Base-by-base conservation (phyloP, 2,329 filamentous ascomycete genomes). In the Thielaviopsis punctulata region DNA sequence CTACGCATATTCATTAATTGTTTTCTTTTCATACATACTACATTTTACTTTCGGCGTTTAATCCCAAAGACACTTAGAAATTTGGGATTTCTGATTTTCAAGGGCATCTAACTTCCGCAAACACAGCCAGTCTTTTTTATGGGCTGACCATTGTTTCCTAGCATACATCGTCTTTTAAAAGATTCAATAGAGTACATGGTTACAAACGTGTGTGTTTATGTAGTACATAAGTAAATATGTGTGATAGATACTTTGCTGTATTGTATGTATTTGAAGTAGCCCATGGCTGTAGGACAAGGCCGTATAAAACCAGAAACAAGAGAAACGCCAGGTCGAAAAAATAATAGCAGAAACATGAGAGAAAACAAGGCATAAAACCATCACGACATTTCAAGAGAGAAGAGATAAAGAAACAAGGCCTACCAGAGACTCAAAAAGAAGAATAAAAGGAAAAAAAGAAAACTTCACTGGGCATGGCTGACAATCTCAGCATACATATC, bases 401-500 rank as follows among this genome's bases (percentile, higher is more conserved):
- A 41, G 12, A 45, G 21, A 24, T 15, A 18, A 12, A 45, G 21
- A 45, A 45, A 24, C 36, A 41, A 19, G 36, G 19, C 36, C 23
- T 45, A n/a, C 19, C 46, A 13, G 21, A 18, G 7, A 24, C 9
- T 3, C 45, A 21, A 21, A 45, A 12, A 45, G 24, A 19, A 23
- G 15, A 44, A 45, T 15, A 22, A 33, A 45, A 21, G 45, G 9
- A 4, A 25, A 9, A 18, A 13, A 13, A 47, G 45, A 25, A 9
- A 18, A 9, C 7, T 24, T 52, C 66, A 89, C 61, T 83, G 84
- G 6, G 90, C 90, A 65, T 98, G 92, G 41, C 76, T 73, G 49
- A 95, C 81, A 61, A 98, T 87, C 64, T 95, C 86, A 49, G 84
- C 80, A 62, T 95, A 98, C 47, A 96, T 73, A 58, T 93, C 84